Conservation (phyloP, 2,329 filamentous ascomycete species). For the Beauveria rudraprayagi region DNA sequence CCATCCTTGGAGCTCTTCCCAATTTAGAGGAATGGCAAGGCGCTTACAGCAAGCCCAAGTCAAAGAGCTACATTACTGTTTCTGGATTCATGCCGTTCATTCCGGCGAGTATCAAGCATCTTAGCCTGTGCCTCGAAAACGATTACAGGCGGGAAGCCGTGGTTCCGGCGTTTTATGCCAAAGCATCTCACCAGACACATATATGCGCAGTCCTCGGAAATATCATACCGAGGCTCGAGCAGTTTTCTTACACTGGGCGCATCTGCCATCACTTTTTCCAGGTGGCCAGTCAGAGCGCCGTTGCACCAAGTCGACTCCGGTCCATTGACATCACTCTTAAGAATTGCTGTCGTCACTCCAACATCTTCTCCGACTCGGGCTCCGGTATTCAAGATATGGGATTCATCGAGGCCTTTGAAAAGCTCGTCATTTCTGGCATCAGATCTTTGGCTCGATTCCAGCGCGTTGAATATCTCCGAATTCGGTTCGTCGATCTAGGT, state of each 20-base stretch:
- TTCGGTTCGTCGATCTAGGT: constrained; percentile 68
- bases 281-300: constrained; percentile 40
- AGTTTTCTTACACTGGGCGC: constrained; percentile 64
- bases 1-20: constrained; percentile 54
- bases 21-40: constrained; percentile 55
- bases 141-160: constrained; percentile 60
- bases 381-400: constrained; percentile 64
- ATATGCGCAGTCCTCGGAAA: constrained; percentile 58
- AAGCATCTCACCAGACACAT: constrained; percentile 51
- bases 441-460: constrained; percentile 50
- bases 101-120: constrained; percentile 49
- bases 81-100: constrained; percentile 52
- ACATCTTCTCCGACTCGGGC: constrained; percentile 52
- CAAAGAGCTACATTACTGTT: constrained; percentile 65
- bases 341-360: constrained; percentile 57
- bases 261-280: constrained; percentile 64
- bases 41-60: constrained; percentile 64
- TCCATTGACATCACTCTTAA: constrained; percentile 66
- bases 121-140: constrained; percentile 63
- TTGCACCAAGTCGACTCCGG: constrained; percentile 46
- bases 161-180: constrained; percentile 52
- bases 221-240: constrained; percentile 54
- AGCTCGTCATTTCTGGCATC: constrained; percentile 56
- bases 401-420: constrained; percentile 65
- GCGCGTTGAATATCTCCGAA: constrained; percentile 56